Conservation (phyloP, 1,139 yeast species). For the Suhomyces coccinellae region DNA sequence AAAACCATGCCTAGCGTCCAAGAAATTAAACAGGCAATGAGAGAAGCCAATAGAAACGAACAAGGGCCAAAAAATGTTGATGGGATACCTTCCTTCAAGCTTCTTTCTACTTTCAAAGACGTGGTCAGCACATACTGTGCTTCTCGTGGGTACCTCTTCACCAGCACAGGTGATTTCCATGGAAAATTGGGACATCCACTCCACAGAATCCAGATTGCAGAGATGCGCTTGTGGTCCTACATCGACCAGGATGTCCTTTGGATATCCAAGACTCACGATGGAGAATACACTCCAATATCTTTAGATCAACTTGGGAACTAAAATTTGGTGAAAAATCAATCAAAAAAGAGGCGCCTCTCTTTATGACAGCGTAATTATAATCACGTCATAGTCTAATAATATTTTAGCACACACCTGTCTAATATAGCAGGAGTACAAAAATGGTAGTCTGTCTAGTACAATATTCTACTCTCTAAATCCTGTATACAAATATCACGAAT, state of each 20-base stretch:
- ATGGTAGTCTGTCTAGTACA: too few relatives aligned
- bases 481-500: too few relatives aligned
- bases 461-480: too few relatives aligned
- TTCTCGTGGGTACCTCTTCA: constrained; percentile 26
- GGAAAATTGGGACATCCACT: constrained; percentile 27
- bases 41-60: not conserved
- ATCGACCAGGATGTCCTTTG: constrained; percentile 39
- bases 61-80: constrained; percentile 15
- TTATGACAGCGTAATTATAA: too few relatives aligned
- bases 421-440: too few relatives aligned
- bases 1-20: constrained; percentile 6
- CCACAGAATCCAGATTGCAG: constrained; percentile 17
- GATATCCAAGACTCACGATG: constrained; percentile 17
- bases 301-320: constrained; percentile 17
- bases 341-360: too few relatives aligned
- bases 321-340: too few relatives aligned
- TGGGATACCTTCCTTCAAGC: constrained; percentile 34
- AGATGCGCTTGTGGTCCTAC: constrained; percentile 20
- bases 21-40: constrained; percentile 1
- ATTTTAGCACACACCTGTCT: too few relatives aligned
- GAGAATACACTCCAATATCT: constrained; percentile 25
- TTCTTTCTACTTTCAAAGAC: constrained; percentile 39
- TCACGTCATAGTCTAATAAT: too few relatives aligned
- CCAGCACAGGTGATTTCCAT: constrained; percentile 20
- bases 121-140: constrained; percentile 36